phyloP scores from a whole-genome alignment of 805 yeast genomes.

The Yarrowia bubula region DNA sequence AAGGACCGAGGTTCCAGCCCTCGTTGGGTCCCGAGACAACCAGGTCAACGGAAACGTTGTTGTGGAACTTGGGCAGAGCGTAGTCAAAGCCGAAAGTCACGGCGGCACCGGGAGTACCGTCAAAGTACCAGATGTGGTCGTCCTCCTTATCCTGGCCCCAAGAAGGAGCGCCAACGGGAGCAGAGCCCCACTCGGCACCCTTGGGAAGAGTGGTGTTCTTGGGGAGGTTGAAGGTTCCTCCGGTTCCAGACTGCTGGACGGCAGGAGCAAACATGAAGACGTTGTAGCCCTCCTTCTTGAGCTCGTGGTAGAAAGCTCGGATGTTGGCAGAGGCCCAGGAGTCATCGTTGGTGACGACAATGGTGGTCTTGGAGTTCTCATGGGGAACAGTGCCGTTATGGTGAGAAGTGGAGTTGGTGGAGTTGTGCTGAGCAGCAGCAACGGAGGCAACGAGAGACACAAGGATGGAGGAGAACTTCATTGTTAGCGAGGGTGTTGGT shows the following conservation, averaged over 20 bases:
- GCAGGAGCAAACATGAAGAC: conserved; percentile 54
- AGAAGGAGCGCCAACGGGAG: conserved; percentile 49
- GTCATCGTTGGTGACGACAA: conserved; percentile 55
- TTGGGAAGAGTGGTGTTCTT: conserved; percentile 40
- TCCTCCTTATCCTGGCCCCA: conserved; percentile 46
- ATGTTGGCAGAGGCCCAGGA: conserved; percentile 57
- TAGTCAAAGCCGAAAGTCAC: conserved; percentile 47
- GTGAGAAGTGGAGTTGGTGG: neutral
- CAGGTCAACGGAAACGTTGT: conserved; percentile 44
- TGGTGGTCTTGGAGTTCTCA: conserved; percentile 36
- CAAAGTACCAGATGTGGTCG: conserved; percentile 47
- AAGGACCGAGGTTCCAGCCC: conserved; percentile 46
- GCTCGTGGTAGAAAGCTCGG: conserved; percentile 53
- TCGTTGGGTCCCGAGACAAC: conserved; percentile 50
- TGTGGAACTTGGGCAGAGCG: conserved; percentile 44
- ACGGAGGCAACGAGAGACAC: neutral
- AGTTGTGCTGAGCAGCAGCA: conserved; percentile 1
- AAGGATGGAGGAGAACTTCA: conserved; percentile 4
- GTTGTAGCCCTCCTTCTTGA: conserved; percentile 48
- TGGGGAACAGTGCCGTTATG: neutral
- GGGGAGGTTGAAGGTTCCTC: conserved; percentile 51
- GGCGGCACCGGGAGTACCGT: conserved; percentile 48
- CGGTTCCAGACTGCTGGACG: conserved; percentile 52
- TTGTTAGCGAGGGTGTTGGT: neutral
- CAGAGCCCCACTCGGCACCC: conserved; percentile 48